Evolutionary conservation across 495 filamentous ascomycete genomes (phyloP), one percentile per base, ranked within the genome.

Genomic region (Annulohypoxylon nitens): DNA sequence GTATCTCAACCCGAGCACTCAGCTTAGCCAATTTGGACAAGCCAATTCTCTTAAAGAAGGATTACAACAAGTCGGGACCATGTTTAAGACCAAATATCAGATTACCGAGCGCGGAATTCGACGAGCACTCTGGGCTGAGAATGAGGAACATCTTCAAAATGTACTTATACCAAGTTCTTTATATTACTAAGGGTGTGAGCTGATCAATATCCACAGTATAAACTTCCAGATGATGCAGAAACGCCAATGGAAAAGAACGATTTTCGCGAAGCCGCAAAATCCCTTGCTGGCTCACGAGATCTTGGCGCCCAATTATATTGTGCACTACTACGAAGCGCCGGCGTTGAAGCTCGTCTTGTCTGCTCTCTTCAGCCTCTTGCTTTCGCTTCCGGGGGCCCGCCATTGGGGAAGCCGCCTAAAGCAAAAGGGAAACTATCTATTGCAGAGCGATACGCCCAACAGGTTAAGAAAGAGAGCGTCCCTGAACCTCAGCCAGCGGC

Each of bases 291-390:
- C 4, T 97, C 95, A 47, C 90, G 93, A 51, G 95, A 99, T 81
- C 86, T 96, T 36, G 96, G 95, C 12, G 91, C 93, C 18, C 94
- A 97, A 78, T 79, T 99, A 3, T 97, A 95, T 66, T 98, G 96
- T 81, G 91, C 93, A 7, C 78, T 98, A 25, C 85, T 99, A 10
- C 90, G 96, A 8, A 87, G 88, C 33, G 88, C 85, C 33, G 94
- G 91, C 6, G 89, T 98, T 2, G 90, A 93, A 69, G 88, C 94
- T n/a, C 88, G 96, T 14, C 86, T 99, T 2, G 92, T 98, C 1
- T 98, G 95, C 80, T 99, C 97, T 8, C 85, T 99, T 11, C 95
- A 98, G 74, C 87, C 90, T 0, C 84, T 99, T 3, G 84, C 93
- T 2, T 95, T 96, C 72, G 86, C 84, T 23, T 86, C 90, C 0